Percentiles rank a stretch among this genome's conserved stretches.
These are phyloP conservation scores for Clarireedia hainanense DNA, from an alignment of 2,329 filamentous ascomycete genomes.

Conservation along the genomic window DNA sequence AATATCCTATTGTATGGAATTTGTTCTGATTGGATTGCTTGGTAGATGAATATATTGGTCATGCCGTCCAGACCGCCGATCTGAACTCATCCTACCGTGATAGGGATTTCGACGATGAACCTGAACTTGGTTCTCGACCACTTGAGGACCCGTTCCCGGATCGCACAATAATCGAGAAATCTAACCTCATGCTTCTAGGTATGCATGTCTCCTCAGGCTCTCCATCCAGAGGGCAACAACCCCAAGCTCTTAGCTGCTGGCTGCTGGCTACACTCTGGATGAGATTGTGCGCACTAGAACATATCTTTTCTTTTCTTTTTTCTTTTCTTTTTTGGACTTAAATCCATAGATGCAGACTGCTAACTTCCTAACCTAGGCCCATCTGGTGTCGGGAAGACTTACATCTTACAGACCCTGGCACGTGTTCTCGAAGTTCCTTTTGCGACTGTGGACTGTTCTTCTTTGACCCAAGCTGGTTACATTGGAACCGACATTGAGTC, in stretches of 20 bases:
- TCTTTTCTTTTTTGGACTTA: too few species aligned
- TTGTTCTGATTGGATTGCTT: slow-evolving; percentile 28
- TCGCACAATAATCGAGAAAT: slow-evolving; percentile 66
- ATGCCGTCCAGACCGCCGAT: slow-evolving; percentile 28
- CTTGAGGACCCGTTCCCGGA: slow-evolving; percentile 10
- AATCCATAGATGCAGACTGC: too few species aligned
- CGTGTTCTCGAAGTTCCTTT: slow-evolving; percentile 92
- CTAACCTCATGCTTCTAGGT: slow-evolving; percentile 73
- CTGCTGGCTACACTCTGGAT: too few species aligned
- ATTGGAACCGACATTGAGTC: slow-evolving; percentile 97
- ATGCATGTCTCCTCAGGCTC: too few species aligned
- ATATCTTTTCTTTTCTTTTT: too few species aligned
- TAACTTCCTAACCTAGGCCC: slow-evolving; percentile 46
- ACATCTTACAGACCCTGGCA: slow-evolving; percentile 79
- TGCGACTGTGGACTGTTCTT: slow-evolving; percentile 91
- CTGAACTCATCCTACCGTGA: slow-evolving; percentile 17
- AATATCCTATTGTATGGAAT: slow-evolving; percentile 11
- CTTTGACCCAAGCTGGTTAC: slow-evolving; percentile 93
- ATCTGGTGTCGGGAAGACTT: slow-evolving; percentile 91
- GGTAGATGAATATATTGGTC: slow-evolving; percentile 49
- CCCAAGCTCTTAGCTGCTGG: too few species aligned
- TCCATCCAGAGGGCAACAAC: too few species aligned
- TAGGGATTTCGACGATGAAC: slow-evolving; percentile 8
- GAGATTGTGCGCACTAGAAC: too few species aligned
- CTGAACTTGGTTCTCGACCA: slow-evolving; percentile 17